Conservation (phyloP, 2,329 filamentous ascomycete genomes). For the Aspergillus carbonarius region DNA sequence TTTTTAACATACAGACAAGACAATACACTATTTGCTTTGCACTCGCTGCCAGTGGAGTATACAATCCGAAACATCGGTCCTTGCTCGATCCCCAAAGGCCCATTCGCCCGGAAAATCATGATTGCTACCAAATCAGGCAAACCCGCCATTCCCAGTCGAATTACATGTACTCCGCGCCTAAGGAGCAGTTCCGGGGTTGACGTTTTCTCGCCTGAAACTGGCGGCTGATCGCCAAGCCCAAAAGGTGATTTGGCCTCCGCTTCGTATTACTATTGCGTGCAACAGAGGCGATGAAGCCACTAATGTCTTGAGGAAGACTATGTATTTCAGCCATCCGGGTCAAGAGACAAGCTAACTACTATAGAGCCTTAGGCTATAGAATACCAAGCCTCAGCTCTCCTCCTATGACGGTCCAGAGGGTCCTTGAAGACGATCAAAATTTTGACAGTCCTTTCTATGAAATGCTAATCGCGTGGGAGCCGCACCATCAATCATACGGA, state of each 20-base stretch:
- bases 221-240: neutral
- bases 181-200: neutral
- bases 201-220: neutral
- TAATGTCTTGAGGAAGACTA: neutral
- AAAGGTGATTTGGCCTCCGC: neutral
- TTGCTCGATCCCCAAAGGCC: neutral
- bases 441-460: neutral
- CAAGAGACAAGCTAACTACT: neutral
- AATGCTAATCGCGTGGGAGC: neutral
- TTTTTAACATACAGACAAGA: constrained; percentile 12
- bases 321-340: neutral
- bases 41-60: constrained; percentile 7
- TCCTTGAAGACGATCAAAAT: neutral
- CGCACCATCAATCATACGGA: neutral
- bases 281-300: neutral
- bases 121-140: neutral
- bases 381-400: neutral
- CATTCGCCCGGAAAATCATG: neutral
- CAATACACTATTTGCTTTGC: constrained; percentile 12
- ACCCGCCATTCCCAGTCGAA: neutral
- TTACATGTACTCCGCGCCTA: neutral
- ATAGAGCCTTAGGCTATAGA: neutral
- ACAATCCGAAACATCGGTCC: constrained; percentile 3
- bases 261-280: neutral
- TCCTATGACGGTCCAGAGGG: neutral